phyloP scores from a whole-genome alignment of 2,329 filamentous ascomycete genomes.

The Fusarium piperis region DNA sequence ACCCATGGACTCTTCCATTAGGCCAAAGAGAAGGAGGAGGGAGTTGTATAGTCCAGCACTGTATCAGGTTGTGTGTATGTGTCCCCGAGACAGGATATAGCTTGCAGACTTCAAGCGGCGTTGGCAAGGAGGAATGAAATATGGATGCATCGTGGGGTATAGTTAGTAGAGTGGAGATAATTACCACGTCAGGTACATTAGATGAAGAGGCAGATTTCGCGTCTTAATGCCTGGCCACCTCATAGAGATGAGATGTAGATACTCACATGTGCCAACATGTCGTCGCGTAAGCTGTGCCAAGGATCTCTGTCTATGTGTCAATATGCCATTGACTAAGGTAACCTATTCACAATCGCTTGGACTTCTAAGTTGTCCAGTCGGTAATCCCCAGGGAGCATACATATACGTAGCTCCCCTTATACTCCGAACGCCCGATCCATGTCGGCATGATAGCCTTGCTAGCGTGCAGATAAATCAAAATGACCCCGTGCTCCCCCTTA shows the following conservation, averaged over 20 bases:
- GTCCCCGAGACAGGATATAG: constrained; percentile 25
- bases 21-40: neutral
- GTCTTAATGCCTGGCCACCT: neutral
- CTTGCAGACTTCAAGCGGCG: constrained; percentile 36
- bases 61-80: neutral
- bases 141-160: constrained; percentile 15
- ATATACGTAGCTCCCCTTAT: constrained; percentile 3
- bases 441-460: constrained; percentile 5
- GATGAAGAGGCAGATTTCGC: constrained; percentile 4
- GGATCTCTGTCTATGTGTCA: constrained; percentile 27
- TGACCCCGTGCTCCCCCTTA: constrained; percentile 22
- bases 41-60: neutral
- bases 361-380: neutral
- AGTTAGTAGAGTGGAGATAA: constrained; percentile 21
- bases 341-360: constrained; percentile 6
- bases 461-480: constrained; percentile 29
- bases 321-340: constrained; percentile 7
- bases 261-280: neutral
- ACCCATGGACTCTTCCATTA: constrained; percentile 54
- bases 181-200: constrained; percentile 16
- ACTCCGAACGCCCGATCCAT: constrained; percentile 37
- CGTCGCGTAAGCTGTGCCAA: neutral
- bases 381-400: neutral
- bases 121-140: constrained; percentile 33
- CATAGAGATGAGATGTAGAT: neutral